These are phyloP conservation scores for Diaporthe citri DNA, from an alignment of 2,329 filamentous ascomycete genomes.

Conservation along the genomic window DNA sequence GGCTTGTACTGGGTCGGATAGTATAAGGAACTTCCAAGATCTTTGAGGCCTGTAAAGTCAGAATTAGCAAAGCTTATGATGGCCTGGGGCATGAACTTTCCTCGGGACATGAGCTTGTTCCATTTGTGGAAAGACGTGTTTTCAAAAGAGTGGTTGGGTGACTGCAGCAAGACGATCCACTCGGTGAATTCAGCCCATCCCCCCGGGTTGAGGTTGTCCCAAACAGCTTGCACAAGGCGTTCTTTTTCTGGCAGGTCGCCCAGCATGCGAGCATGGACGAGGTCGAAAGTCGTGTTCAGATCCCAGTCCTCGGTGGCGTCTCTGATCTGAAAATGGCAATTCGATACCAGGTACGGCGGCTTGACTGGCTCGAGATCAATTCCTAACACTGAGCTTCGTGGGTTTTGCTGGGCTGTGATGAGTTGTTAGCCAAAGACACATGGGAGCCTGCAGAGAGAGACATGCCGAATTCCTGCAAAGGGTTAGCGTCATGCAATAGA, in stretches of 20 bases:
- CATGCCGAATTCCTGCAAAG: slow-evolving; percentile 44
- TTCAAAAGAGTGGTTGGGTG: slow-evolving; percentile 49
- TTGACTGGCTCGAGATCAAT: slow-evolving; percentile 49
- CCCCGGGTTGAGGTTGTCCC: slow-evolving; percentile 50
- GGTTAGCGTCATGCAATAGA: slow-evolving; percentile 35
- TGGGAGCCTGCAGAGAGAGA: neutral
- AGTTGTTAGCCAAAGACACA: neutral
- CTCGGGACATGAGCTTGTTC: slow-evolving; percentile 47
- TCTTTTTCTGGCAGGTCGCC: slow-evolving; percentile 47
- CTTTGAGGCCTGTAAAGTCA: slow-evolving; percentile 43
- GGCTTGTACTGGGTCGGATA: slow-evolving; percentile 46
- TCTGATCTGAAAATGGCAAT: slow-evolving; percentile 48
- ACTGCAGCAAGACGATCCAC: slow-evolving; percentile 49
- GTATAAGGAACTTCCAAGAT: slow-evolving; percentile 49
- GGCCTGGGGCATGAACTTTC: slow-evolving; percentile 38
- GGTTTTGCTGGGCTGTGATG: slow-evolving; percentile 44
- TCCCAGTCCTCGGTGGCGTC: slow-evolving; percentile 48
- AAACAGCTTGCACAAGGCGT: slow-evolving; percentile 47
- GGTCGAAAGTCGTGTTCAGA: slow-evolving; percentile 46
- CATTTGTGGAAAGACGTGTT: slow-evolving; percentile 49
- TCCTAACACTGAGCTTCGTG: slow-evolving; percentile 46
- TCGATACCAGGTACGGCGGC: slow-evolving; percentile 45
- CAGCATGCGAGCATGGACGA: slow-evolving; percentile 50
- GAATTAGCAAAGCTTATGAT: slow-evolving; percentile 34
- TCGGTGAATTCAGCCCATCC: slow-evolving; percentile 54